These are phyloP conservation scores for Wolfiporia cocos DNA, from an alignment of 1,284 basidiomycete species.

Conservation along the genomic window DNA sequence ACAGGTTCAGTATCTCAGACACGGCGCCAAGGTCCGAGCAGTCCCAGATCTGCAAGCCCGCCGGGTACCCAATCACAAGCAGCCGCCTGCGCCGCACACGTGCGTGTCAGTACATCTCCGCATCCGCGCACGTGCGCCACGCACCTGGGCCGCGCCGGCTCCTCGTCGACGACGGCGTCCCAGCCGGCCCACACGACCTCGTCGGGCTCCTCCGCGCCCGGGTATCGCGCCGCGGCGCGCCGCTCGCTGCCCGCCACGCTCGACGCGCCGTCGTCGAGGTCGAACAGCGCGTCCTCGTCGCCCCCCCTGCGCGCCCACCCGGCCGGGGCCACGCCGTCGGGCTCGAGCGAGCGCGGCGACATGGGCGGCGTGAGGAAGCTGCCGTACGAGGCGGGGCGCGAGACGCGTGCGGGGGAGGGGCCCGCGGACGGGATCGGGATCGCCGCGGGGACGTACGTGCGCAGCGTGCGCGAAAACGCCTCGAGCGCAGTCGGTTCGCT, in stretches of 20 bases:
- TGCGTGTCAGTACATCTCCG: neutral
- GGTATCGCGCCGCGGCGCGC: conserved; percentile 19
- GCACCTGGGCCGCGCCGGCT: conserved; percentile 24
- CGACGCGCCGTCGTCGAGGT: conserved; percentile 23
- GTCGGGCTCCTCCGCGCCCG: conserved; percentile 22
- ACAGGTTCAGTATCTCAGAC: conserved; percentile 46
- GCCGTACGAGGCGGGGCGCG: conserved; percentile 42
- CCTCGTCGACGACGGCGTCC: conserved; percentile 20
- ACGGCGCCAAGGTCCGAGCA: conserved; percentile 51
- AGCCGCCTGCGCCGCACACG: conserved; percentile 33
- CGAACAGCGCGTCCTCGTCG: conserved; percentile 19
- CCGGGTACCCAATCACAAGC: conserved; percentile 52
- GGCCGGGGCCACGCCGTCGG: neutral
- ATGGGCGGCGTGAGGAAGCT: conserved; percentile 27
- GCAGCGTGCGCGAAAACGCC: conserved; percentile 43
- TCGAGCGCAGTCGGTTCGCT: conserved; percentile 45
- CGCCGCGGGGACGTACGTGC: conserved; percentile 46
- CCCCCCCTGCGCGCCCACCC: conserved; percentile 4
- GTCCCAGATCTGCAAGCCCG: conserved; percentile 67
- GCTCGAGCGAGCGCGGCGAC: conserved; percentile 9
- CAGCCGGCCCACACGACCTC: conserved; percentile 28
- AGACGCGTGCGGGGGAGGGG: conserved; percentile 44
- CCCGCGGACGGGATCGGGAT: conserved; percentile 41
- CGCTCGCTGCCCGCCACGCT: conserved; percentile 10
- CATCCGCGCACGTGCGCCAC: neutral